Base-by-base conservation (phyloP, 2,329 filamentous ascomycete species). In the Cladosporium colombiae region DNA sequence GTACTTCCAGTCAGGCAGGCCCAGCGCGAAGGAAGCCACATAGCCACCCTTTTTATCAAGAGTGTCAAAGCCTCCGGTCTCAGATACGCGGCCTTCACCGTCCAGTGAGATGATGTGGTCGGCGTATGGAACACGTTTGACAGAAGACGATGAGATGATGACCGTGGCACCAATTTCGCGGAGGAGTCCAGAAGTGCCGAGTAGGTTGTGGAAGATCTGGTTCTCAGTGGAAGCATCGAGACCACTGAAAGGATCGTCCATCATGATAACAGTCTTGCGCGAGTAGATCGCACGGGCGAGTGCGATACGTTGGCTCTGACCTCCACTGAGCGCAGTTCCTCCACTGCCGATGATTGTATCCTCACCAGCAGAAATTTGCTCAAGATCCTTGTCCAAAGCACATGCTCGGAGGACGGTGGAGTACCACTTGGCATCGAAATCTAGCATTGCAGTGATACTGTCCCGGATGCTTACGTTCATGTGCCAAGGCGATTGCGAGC, bases 231-330 rank as follows among this genome's bases (percentile, higher is more conserved):
- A 76, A 11, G 78, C 74, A 69, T 85, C 83, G 7, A 85, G 77
- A 3, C 82, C 82, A 66, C 80, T 83, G n/a, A 85, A 77, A 23
- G 81, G 79, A 68, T 85, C 83, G 68, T 85, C 83, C 14, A 85
- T 76, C 23, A 85, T 76, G 33, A 84, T 74, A 29, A 83, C 75
- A 40, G 81, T 77, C 58, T 78, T 79, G 53, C 81, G 78, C 23
- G 83, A 78, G 70, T 85, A 86, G 8, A 84, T 75, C 8, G 83
- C 83, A 64, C 84, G 76, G 16, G 84, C 84, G 23, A 85, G 78
- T n/a, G 82, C 46, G 23, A 68, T 59, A 27, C 83, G 79, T 67
- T 84, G 82, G 67, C 80, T 83, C 68, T 85, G 83, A 5, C 83
- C 83, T 33, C 83, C 83, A 71, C 83, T 85, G 37, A 85, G 76